A percentile compares a stretch with the other conserved stretches of the same genome.
Conservation (phyloP, 495 filamentous ascomycete genomes). For the Neurospora africana region DNA sequence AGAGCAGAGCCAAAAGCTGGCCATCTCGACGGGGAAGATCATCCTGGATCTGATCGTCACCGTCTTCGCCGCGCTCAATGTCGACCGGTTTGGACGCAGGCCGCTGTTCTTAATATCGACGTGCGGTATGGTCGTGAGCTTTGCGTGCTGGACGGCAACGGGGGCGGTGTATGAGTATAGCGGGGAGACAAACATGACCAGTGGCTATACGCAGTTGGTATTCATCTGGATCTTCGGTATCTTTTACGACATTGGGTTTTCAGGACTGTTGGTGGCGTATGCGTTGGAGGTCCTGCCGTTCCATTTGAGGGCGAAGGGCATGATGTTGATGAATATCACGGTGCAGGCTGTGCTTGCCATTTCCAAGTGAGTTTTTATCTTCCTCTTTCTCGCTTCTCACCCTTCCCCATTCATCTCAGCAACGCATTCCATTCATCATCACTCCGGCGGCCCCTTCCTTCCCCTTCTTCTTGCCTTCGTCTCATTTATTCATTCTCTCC, state of each 20-base stretch:
- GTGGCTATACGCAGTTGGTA: constrained; percentile 43
- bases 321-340: constrained; percentile 54
- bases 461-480: background rate
- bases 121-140: constrained; percentile 40
- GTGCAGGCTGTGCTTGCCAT: constrained; percentile 51
- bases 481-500: background rate
- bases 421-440: background rate
- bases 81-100: constrained; percentile 46
- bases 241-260: constrained; percentile 52
- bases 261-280: constrained; percentile 54
- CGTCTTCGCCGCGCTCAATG: constrained; percentile 43
- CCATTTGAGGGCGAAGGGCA: constrained; percentile 58
- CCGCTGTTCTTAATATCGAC: constrained; percentile 45
- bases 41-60: constrained; percentile 47
- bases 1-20: constrained; percentile 42
- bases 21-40: constrained; percentile 38
- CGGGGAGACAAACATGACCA: constrained; percentile 25
- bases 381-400: background rate
- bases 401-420: background rate
- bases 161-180: constrained; percentile 44
- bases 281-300: constrained; percentile 59
- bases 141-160: constrained; percentile 45
- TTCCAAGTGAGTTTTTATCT: constrained; percentile 30
- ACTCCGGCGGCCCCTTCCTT: background rate
- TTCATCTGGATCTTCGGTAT: constrained; percentile 53